Evolutionary conservation across 23 red algal genomes (phyloP).

Genomic region (Gracilaria gracilis): DNA sequence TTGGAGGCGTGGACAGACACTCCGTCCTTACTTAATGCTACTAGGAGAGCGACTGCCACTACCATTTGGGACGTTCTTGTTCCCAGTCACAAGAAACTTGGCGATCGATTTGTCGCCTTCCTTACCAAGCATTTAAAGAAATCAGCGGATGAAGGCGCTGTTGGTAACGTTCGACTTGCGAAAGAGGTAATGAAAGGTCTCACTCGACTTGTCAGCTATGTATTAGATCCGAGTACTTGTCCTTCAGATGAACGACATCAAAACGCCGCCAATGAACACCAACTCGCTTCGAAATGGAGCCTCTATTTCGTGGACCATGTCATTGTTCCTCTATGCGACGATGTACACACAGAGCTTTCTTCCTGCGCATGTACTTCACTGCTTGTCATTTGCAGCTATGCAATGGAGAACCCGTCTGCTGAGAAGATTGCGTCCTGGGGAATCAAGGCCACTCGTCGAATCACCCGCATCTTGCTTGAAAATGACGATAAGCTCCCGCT

Average conservation of each 20-base stretch:
- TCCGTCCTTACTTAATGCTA: constrained; percentile 28
- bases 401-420: constrained; percentile 1
- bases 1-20: constrained; percentile 9
- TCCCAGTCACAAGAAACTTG: constrained; percentile 29
- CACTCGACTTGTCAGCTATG: constrained; percentile 3
- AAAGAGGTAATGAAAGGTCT: constrained; percentile 28
- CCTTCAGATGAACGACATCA: background rate
- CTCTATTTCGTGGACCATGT: constrained; percentile 46
- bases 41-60: constrained; percentile 30
- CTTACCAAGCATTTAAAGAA: constrained; percentile 16
- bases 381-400: constrained; percentile 44
- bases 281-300: constrained; percentile 37
- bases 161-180: background rate
- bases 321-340: constrained; percentile 37
- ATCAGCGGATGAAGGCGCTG: background rate
- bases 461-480: constrained; percentile 48
- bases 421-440: constrained; percentile 63
- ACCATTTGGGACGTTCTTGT: constrained; percentile 60
- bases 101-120: constrained; percentile 24
- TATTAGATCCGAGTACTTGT: constrained; percentile 7
- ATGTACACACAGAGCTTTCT: background rate
- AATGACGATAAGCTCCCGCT: constrained; percentile 25
- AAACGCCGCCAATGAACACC: background rate
- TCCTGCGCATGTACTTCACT: constrained; percentile 37
- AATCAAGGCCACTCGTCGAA: constrained; percentile 39